Conservation (phyloP, 148 eudicot species). For the Spergularia marina region DNA sequence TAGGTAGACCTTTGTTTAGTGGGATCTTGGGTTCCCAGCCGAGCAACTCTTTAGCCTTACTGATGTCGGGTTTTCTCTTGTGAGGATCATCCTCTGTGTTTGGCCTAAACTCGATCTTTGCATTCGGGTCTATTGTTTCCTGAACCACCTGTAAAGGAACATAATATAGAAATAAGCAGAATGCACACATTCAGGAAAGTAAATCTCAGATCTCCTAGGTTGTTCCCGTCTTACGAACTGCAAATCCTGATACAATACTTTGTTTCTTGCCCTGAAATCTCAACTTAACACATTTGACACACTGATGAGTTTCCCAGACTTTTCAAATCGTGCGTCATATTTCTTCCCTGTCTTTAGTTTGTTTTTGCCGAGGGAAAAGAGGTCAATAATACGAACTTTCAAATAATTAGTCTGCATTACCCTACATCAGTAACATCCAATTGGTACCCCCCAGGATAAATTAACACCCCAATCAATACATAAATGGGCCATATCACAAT, state of each 20-base stretch:
- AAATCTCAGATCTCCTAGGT: neutral
- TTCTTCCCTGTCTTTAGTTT: neutral
- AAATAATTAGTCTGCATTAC: neutral
- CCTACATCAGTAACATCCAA: neutral
- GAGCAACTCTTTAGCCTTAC: slow-evolving; percentile 78
- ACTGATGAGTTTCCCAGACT: no score
- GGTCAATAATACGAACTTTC: neutral
- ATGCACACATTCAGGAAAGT: neutral
- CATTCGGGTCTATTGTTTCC: slow-evolving; percentile 90
- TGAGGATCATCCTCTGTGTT: slow-evolving; percentile 98
- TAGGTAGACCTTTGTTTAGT: slow-evolving; percentile 81
- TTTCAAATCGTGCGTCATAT: no score
- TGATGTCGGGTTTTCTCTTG: slow-evolving; percentile 93
- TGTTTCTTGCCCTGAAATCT: no score
- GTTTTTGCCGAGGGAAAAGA: neutral
- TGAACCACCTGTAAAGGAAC: slow-evolving; percentile 63
- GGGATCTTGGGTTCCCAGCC: slow-evolving; percentile 96
- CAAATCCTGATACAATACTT: no score
- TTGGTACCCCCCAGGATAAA: neutral
- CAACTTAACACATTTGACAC: no score
- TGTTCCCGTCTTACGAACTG: no score
- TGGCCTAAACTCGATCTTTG: slow-evolving; percentile 70
- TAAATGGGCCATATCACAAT: neutral
- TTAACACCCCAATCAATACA: neutral
- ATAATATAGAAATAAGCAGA: neutral